These are phyloP conservation scores for Ananas comosus DNA, from an alignment of 176 grass and related monocot species.

Conservation along the genomic window DNA sequence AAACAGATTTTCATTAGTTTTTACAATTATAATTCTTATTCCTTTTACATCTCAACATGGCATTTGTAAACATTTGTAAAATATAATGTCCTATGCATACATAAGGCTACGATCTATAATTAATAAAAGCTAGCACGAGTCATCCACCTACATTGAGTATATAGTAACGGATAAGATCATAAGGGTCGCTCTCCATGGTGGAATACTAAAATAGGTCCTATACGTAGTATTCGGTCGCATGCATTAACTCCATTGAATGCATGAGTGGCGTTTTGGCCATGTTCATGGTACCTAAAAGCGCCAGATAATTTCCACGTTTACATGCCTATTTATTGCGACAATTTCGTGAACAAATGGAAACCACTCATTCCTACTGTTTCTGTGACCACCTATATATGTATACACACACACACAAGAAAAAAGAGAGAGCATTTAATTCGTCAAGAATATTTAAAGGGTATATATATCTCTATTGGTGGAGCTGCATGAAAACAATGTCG, in stretches of 20 bases:
- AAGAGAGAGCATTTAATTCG: too few relatives aligned
- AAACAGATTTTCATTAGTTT: too few relatives aligned
- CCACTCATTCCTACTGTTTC: neutral
- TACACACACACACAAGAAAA: too few relatives aligned
- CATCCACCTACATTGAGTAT: slow-evolving; percentile 20
- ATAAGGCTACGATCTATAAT: neutral
- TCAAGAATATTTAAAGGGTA: too few relatives aligned
- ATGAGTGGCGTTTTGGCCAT: neutral
- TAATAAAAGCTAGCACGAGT: neutral
- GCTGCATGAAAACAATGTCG: too few relatives aligned
- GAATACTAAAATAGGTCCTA: neutral
- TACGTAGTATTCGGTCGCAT: neutral
- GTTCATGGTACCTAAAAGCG: neutral
- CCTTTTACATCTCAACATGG: too few relatives aligned
- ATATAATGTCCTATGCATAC: slow-evolving; percentile 1
- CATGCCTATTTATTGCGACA: neutral
- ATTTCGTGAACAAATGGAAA: neutral
- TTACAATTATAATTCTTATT: too few relatives aligned
- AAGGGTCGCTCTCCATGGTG: slow-evolving; percentile 13
- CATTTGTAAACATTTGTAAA: too few relatives aligned
- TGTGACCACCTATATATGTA: too few relatives aligned
- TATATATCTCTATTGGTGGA: too few relatives aligned
- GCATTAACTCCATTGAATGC: neutral
- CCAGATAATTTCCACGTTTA: neutral
- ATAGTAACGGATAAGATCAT: slow-evolving; percentile 21